Conservation (phyloP, 768 basidiomycete species). For the Coprinopsis marcescibilis region DNA sequence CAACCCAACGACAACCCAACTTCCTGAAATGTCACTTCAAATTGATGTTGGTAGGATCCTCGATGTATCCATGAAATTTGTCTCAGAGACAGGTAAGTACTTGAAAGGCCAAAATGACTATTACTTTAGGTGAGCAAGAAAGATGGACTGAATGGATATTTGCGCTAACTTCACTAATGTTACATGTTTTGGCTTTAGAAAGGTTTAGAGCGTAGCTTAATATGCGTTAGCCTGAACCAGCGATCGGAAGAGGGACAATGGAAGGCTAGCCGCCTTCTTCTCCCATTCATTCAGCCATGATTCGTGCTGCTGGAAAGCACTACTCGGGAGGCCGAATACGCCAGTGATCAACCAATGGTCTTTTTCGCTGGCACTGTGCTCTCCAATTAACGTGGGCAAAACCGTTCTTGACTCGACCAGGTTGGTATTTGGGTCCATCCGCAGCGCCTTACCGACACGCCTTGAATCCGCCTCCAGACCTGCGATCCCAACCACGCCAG, state of each 20-base stretch:
- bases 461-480: conserved; percentile 33
- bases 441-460: conserved; percentile 38
- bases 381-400: conserved; percentile 56
- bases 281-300: conserved; percentile 46
- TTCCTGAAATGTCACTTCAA: no score
- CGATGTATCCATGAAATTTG: no score
- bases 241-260: neutral
- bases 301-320: conserved; percentile 28
- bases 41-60: no score
- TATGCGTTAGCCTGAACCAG: neutral
- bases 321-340: conserved; percentile 54
- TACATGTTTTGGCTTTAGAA: no score
- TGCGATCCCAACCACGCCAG: conserved; percentile 58
- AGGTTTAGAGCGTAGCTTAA: neutral
- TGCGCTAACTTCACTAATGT: no score
- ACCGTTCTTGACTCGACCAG: conserved; percentile 61
- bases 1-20: no score
- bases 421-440: conserved; percentile 71
- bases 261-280: conserved; percentile 31
- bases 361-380: conserved; percentile 31
- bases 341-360: conserved; percentile 60
- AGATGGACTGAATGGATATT: no score
- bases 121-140: no score
- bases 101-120: no score
- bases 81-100: no score